Conservation (phyloP, 495 filamentous ascomycete genomes). For the Entonaema liquescens region DNA sequence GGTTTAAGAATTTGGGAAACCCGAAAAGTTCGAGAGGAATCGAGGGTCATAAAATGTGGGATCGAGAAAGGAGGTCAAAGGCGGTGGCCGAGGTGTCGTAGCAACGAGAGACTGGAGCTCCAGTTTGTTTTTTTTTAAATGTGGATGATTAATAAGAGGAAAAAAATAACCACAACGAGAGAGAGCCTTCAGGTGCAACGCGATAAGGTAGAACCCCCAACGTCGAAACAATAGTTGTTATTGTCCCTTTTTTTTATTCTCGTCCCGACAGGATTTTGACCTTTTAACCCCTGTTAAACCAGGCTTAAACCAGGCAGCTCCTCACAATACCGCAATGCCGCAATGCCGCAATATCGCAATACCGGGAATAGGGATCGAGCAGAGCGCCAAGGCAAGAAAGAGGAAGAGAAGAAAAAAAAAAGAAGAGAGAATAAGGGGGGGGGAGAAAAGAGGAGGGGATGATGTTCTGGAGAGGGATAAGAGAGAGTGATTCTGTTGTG, state of each 20-base stretch:
- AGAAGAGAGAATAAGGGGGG: slow-evolving; percentile 32
- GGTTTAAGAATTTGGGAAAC: not conserved
- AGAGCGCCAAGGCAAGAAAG: slow-evolving; percentile 42
- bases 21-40: slow-evolving; percentile 13
- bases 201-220: slow-evolving; percentile 18
- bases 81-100: slow-evolving; percentile 33
- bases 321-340: slow-evolving; percentile 25
- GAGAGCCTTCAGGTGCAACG: slow-evolving; percentile 11
- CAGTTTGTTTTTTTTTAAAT: slow-evolving; percentile 23
- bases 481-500: slow-evolving; percentile 28
- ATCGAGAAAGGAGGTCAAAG: slow-evolving; percentile 24
- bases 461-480: slow-evolving; percentile 37
- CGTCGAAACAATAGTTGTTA: slow-evolving; percentile 13
- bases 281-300: not conserved
- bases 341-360: slow-evolving; percentile 20
- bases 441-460: slow-evolving; percentile 17
- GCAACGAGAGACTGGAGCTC: slow-evolving; percentile 42
- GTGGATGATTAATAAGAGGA: slow-evolving; percentile 33
- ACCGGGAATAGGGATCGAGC: slow-evolving; percentile 21
- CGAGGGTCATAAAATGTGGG: slow-evolving; percentile 27
- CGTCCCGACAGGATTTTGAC: slow-evolving; percentile 11
- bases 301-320: slow-evolving; percentile 25
- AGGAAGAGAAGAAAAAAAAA: slow-evolving; percentile 4
- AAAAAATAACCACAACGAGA: slow-evolving; percentile 6
- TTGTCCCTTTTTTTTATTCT: slow-evolving; percentile 15